Percentiles rank a stretch among this genome's conserved stretches.
Evolutionary conservation across 2,329 filamentous ascomycete species (phyloP).

Genomic region (Alternaria hordeiaustralica): DNA sequence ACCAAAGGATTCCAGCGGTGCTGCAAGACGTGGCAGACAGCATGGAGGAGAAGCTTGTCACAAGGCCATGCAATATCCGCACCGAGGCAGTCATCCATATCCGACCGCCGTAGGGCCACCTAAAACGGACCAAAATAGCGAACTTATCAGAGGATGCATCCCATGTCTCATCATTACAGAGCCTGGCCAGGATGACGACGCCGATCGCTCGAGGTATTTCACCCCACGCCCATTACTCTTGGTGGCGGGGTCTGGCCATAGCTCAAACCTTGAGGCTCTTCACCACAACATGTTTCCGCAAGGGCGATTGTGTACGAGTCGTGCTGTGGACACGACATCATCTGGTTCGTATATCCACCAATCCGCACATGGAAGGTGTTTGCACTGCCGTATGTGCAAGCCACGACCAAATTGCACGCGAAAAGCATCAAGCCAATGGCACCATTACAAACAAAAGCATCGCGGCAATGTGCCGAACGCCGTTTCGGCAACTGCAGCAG

Average conservation of each 20-base stretch:
- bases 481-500: conserved; percentile 29
- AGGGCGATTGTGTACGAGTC: background rate
- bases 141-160: background rate
- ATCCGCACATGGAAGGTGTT: background rate
- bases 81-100: conserved; percentile 22
- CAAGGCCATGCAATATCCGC: conserved; percentile 37
- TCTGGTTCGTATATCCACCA: background rate
- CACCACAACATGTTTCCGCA: conserved; percentile 13
- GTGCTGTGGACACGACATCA: background rate
- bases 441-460: conserved; percentile 3
- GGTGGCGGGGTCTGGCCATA: conserved; percentile 26
- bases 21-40: conserved; percentile 45
- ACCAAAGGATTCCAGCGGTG: conserved; percentile 17
- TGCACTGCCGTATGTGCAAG: conserved; percentile 1
- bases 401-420: background rate
- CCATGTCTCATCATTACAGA: conserved; percentile 18
- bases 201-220: conserved; percentile 11
- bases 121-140: conserved; percentile 4
- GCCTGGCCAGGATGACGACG: conserved; percentile 14
- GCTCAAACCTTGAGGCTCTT: conserved; percentile 26
- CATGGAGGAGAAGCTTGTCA: conserved; percentile 27
- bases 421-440: background rate
- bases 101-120: conserved; percentile 9
- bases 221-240: conserved; percentile 34
- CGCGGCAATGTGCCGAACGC: conserved; percentile 18